Base-by-base conservation (phyloP, 2,329 filamentous ascomycete genomes). In the Xylariales sp. region DNA sequence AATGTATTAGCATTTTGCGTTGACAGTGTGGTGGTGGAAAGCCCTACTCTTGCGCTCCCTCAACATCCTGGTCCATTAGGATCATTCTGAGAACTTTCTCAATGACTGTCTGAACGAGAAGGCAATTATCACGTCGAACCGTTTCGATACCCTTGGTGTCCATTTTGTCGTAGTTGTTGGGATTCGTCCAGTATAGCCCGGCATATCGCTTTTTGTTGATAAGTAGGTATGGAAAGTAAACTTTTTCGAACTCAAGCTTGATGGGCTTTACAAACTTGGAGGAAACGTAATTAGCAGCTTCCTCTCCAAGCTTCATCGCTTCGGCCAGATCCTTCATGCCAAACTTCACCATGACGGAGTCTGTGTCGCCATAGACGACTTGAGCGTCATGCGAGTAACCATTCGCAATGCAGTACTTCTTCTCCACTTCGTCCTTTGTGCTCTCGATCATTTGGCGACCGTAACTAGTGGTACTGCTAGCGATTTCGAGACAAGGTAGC, bases 131-230 rank as follows among this genome's bases (percentile, higher is more conserved):
- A 74, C 93, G 78, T 52, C 93, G 84, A 34, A 98, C 94, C 3
- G 93, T 98, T 66, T 98, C 93, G 51, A 98, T 97, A 74, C 93
- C 93, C 64, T 98, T 98, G 46, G 88, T 97, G 65, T 98, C 93
- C 94, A 98, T 98, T 73, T 97, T 98, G 76, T 98, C 94, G 63
- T 86, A 93, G 65, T 95, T 96, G 31, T 91, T 79, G 1, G 91
- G 80, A 51, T 86, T 93, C 4, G 93, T 98, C 90, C 90, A 98
- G 68, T 88, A 97, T 22, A 98, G 68, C n/a, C 93, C 93, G 7
- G 93, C 93, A 57, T 98, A 98, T 49, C 93, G 86, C 73, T 98
- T 98, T 74, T 98, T 98, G 80, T 98, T 98, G 80, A 98, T 98
- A 38, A 98, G 76, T 24, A 98, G 75, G 60, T 98, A 98, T 1